Percentiles rank a stretch among this genome's conserved stretches.
Evolutionary conservation across 805 yeast genomes (phyloP).

Genomic region (Yamadazyma sp.): DNA sequence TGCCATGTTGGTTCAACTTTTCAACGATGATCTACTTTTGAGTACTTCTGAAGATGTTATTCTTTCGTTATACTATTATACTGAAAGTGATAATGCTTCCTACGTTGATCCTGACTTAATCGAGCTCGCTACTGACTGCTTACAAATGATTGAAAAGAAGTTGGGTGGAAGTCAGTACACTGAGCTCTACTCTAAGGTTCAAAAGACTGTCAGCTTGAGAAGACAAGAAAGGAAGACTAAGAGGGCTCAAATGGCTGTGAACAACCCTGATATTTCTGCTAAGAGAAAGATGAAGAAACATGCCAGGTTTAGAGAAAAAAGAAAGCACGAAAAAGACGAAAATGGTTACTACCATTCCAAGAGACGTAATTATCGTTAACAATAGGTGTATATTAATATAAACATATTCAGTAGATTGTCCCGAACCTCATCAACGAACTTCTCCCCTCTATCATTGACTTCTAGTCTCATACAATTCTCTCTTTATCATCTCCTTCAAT

Average conservation of each 20-base stretch:
- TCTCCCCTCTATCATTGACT: too few species aligned
- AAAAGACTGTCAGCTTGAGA: slow-evolving; percentile 55
- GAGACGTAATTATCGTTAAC: slow-evolving; percentile 34
- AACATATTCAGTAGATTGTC: too few species aligned
- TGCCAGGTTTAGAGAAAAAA: slow-evolving; percentile 69
- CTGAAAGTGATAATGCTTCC: slow-evolving; percentile 44
- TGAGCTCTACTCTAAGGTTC: slow-evolving; percentile 59
- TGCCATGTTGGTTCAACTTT: slow-evolving; percentile 60
- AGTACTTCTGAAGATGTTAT: slow-evolving; percentile 50
- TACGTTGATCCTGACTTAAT: slow-evolving; percentile 53
- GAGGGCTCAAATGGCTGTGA: slow-evolving; percentile 71
- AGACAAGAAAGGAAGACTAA: slow-evolving; percentile 76
- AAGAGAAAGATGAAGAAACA: slow-evolving; percentile 75
- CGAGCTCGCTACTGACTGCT: slow-evolving; percentile 60
- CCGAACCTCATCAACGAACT: too few species aligned
- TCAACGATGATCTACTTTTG: slow-evolving; percentile 40
- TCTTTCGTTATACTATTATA: slow-evolving; percentile 51
- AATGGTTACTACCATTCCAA: slow-evolving; percentile 73
- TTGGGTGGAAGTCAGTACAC: slow-evolving; percentile 74
- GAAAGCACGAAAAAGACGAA: slow-evolving; percentile 72
- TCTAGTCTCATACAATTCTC: too few species aligned
- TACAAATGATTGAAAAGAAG: slow-evolving; percentile 63
- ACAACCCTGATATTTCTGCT: slow-evolving; percentile 82
- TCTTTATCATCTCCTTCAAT: too few species aligned
- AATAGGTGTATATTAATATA: too few species aligned